Evolutionary conservation across 257 asterid genomes (phyloP).

Genomic region (Capsicum baccatum): DNA sequence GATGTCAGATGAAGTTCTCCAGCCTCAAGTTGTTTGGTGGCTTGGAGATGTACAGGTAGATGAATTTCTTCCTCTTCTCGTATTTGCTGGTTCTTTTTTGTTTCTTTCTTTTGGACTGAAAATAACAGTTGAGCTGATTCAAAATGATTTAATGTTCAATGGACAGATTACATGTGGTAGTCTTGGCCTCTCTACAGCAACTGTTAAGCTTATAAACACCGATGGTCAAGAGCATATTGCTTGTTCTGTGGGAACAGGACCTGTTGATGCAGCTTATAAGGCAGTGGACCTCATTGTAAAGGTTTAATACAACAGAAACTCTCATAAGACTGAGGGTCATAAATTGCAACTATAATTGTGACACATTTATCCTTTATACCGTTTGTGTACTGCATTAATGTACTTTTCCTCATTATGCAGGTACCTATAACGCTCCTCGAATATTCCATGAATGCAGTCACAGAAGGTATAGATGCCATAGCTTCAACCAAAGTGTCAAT

Average conservation of each 20-base stretch:
- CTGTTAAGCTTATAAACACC: slow-evolving; percentile 73
- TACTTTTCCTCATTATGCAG: slow-evolving; percentile 43
- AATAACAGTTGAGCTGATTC: neutral
- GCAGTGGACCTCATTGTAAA: slow-evolving; percentile 80
- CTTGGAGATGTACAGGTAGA: slow-evolving; percentile 79
- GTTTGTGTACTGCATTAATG: neutral
- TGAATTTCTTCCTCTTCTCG: neutral
- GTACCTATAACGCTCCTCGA: slow-evolving; percentile 79
- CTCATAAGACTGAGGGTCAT: neutral
- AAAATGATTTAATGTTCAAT: slow-evolving; percentile 3
- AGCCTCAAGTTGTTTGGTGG: slow-evolving; percentile 79
- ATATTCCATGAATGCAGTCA: slow-evolving; percentile 79
- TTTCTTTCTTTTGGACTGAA: neutral
- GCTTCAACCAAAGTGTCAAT: slow-evolving; percentile 83
- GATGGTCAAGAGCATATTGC: slow-evolving; percentile 68
- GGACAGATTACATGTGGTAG: slow-evolving; percentile 86
- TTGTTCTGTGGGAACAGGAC: slow-evolving; percentile 96
- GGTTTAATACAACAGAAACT: slow-evolving; percentile 48
- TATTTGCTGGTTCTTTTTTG: slow-evolving; percentile 4
- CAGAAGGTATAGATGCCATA: slow-evolving; percentile 95
- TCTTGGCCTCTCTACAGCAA: slow-evolving; percentile 96
- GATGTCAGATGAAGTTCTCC: slow-evolving; percentile 85
- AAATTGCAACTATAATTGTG: neutral
- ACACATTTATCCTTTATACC: neutral
- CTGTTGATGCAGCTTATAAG: slow-evolving; percentile 95